Conservation (phyloP, 192 early-diverging fungal species). For the Gigaspora rosea region DNA sequence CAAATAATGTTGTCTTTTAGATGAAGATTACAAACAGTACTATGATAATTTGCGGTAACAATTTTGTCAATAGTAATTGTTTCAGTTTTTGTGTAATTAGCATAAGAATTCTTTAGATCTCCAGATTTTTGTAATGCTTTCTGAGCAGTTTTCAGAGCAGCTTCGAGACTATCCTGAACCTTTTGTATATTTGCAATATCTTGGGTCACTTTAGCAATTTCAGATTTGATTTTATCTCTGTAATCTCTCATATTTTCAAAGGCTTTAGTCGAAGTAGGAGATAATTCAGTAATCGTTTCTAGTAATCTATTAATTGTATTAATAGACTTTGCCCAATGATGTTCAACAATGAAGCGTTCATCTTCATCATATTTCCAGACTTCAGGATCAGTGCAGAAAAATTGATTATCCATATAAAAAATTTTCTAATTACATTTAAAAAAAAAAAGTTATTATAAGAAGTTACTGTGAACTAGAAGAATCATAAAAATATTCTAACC, state of each 20-base stretch:
- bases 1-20: background rate
- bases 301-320: slow-evolving; percentile 1
- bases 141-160: slow-evolving; percentile 7
- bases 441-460: background rate
- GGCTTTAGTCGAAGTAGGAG: background rate
- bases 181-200: background rate
- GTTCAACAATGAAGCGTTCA: background rate
- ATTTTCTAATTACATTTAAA: background rate
- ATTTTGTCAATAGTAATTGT: background rate
- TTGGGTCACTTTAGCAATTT: background rate
- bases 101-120: background rate
- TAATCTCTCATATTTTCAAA: background rate
- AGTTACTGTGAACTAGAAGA: background rate
- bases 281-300: background rate
- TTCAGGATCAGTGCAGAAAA: background rate
- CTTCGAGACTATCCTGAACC: slow-evolving; percentile 3
- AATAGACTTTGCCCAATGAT: background rate
- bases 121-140: slow-evolving; percentile 8
- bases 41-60: slow-evolving; percentile 2
- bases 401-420: no score
- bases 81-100: background rate
- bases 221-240: background rate
- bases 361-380: slow-evolving; percentile 16
- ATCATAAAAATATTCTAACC: background rate
- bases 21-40: background rate